phyloP scores from a whole-genome alignment of 352 stramenopile species.

The Pythium apleroticum region DNA sequence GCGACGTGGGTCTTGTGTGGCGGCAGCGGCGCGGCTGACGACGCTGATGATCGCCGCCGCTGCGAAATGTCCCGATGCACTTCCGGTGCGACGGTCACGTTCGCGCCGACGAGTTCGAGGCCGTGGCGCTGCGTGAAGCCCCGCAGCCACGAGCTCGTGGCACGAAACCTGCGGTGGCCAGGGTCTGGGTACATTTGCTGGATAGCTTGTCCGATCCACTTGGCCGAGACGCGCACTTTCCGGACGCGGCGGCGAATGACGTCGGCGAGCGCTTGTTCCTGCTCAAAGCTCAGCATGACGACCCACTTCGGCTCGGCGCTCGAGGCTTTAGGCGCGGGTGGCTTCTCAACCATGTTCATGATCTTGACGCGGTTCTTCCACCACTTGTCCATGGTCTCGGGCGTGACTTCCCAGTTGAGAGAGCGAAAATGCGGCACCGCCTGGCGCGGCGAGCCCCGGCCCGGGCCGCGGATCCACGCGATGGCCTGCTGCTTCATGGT shows the following conservation, averaged over 20 bases:
- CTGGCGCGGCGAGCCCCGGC: constrained; percentile 15
- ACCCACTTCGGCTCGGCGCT: neutral
- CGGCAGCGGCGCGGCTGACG: neutral
- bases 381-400: constrained; percentile 27
- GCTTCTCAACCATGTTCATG: constrained; percentile 8
- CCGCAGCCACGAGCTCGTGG: constrained; percentile 24
- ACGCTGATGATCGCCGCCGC: neutral
- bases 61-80: neutral
- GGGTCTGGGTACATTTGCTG: constrained; percentile 32
- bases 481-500: constrained; percentile 31
- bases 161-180: constrained; percentile 18
- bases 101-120: constrained; percentile 21
- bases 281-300: constrained; percentile 13
- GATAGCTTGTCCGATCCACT: constrained; percentile 29
- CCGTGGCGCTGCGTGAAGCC: constrained; percentile 28
- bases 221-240: constrained; percentile 32
- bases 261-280: constrained; percentile 19
- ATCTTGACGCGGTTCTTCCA: constrained; percentile 29
- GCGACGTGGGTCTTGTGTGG: constrained; percentile 11
- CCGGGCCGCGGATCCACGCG: constrained; percentile 28
- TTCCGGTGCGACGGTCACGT: neutral
- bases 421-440: constrained; percentile 24
- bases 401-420: constrained; percentile 30
- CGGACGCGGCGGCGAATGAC: constrained; percentile 25
- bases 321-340: neutral